phyloP scores from a whole-genome alignment of 345 rosid genomes.

The Arabis alpina region DNA sequence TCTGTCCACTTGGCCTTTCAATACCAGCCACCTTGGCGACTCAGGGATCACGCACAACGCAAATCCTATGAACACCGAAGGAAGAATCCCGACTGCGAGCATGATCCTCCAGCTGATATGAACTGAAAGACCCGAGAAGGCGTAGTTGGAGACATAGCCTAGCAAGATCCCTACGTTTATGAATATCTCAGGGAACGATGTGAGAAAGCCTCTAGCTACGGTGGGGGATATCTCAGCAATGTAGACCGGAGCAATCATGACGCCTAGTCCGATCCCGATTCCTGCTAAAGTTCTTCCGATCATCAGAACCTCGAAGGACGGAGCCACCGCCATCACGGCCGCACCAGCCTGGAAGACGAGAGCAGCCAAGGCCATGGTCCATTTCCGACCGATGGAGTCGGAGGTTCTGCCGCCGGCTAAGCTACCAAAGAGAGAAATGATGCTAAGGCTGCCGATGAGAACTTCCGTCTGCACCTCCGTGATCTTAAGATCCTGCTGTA shows the following conservation, averaged over 20 bases:
- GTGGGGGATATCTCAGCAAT: slow-evolving; percentile 87
- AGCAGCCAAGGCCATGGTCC: slow-evolving; percentile 95
- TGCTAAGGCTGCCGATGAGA: slow-evolving; percentile 76
- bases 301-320: slow-evolving; percentile 70
- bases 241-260: slow-evolving; percentile 88
- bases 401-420: slow-evolving; percentile 87
- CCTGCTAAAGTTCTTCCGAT: slow-evolving; percentile 82
- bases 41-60: slow-evolving; percentile 89
- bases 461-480: slow-evolving; percentile 81
- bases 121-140: slow-evolving; percentile 67
- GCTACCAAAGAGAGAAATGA: slow-evolving; percentile 84
- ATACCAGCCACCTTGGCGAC: slow-evolving; percentile 87
- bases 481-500: slow-evolving; percentile 79
- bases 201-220: slow-evolving; percentile 69
- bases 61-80: slow-evolving; percentile 73
- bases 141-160: slow-evolving; percentile 89
- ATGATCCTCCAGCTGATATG: slow-evolving; percentile 85
- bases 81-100: slow-evolving; percentile 89
- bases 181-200: slow-evolving; percentile 86
- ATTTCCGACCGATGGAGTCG: slow-evolving; percentile 79
- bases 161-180: slow-evolving; percentile 85
- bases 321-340: slow-evolving; percentile 77
- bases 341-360: slow-evolving; percentile 78
- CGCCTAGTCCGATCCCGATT: slow-evolving; percentile 84
- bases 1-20: slow-evolving; percentile 75